Conservation (phyloP, 2,329 filamentous ascomycete species). For the Rutstroemia sp. region DNA sequence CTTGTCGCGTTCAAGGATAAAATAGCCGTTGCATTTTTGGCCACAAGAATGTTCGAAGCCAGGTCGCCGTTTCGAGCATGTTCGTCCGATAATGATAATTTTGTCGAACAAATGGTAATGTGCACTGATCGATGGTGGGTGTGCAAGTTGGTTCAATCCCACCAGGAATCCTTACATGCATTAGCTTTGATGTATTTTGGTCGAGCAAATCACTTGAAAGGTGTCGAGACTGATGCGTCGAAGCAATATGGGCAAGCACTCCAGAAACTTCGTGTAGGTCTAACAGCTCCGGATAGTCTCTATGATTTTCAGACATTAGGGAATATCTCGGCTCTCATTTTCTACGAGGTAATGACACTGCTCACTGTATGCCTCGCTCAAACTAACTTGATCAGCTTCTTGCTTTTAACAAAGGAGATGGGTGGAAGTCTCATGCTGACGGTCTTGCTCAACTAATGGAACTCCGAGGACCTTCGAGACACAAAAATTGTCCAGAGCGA, state of each 20-base stretch:
- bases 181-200: slow-evolving; percentile 10
- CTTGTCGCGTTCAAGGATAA: slow-evolving; percentile 8
- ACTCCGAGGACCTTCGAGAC: slow-evolving; percentile 9
- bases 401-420: background rate
- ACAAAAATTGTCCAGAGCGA: slow-evolving; percentile 6
- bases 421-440: slow-evolving; percentile 9
- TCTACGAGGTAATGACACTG: slow-evolving; percentile 9
- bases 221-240: slow-evolving; percentile 1
- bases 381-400: slow-evolving; percentile 3
- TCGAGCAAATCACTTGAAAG: background rate
- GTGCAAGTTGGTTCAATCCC: slow-evolving; percentile 2
- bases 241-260: slow-evolving; percentile 6
- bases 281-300: slow-evolving; percentile 1
- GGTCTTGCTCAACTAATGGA: slow-evolving; percentile 12
- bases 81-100: background rate
- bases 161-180: slow-evolving; percentile 9
- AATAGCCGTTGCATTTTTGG: slow-evolving; percentile 8
- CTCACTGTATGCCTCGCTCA: background rate
- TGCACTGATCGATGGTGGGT: slow-evolving; percentile 5
- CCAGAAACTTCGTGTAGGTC: background rate
- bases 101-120: background rate
- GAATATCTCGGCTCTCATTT: slow-evolving; percentile 9
- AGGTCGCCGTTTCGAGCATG: background rate
- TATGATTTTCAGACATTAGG: slow-evolving; percentile 6
- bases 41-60: background rate